Conservation (phyloP, 1,284 basidiomycete species). For the Ustilago xerochloae region DNA sequence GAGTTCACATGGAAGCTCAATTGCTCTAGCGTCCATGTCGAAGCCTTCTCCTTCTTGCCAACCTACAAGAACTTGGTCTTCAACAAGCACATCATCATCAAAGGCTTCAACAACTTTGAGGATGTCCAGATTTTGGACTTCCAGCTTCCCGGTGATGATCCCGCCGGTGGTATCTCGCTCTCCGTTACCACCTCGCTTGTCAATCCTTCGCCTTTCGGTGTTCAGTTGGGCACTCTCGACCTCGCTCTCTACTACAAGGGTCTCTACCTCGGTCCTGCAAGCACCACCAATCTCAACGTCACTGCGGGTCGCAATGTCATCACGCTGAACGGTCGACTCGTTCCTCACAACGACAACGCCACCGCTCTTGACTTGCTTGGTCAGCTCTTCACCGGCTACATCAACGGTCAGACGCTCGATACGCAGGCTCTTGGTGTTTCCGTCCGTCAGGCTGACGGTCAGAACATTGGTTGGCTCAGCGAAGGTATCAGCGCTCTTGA, state of each 20-base stretch:
- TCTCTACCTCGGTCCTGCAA: slow-evolving; percentile 75
- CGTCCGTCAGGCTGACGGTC: slow-evolving; percentile 74
- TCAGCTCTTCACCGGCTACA: slow-evolving; percentile 78
- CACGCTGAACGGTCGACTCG: slow-evolving; percentile 74
- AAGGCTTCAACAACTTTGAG: slow-evolving; percentile 78
- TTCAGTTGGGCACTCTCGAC: slow-evolving; percentile 78
- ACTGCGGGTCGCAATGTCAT: slow-evolving; percentile 74
- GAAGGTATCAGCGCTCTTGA: slow-evolving; percentile 75
- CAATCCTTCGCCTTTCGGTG: slow-evolving; percentile 80
- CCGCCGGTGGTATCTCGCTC: slow-evolving; percentile 78
- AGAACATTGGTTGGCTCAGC: slow-evolving; percentile 77
- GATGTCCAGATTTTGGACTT: slow-evolving; percentile 76
- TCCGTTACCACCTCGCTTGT: slow-evolving; percentile 74
- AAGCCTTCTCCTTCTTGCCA: slow-evolving; percentile 72
- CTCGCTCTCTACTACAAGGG: slow-evolving; percentile 76
- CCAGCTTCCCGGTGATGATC: slow-evolving; percentile 78
- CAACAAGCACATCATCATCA: slow-evolving; percentile 63
- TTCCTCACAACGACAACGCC: slow-evolving; percentile 73
- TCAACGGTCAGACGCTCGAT: slow-evolving; percentile 76
- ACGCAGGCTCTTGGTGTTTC: slow-evolving; percentile 74
- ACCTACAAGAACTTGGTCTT: slow-evolving; percentile 61
- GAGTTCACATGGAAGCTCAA: slow-evolving; percentile 79
- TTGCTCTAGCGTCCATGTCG: slow-evolving; percentile 75
- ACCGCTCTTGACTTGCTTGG: slow-evolving; percentile 74
- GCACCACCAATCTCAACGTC: slow-evolving; percentile 61